Evolutionary conservation across 78 protist genomes (phyloP).

Genomic region (Anaeramoeba flamelloides): DNA sequence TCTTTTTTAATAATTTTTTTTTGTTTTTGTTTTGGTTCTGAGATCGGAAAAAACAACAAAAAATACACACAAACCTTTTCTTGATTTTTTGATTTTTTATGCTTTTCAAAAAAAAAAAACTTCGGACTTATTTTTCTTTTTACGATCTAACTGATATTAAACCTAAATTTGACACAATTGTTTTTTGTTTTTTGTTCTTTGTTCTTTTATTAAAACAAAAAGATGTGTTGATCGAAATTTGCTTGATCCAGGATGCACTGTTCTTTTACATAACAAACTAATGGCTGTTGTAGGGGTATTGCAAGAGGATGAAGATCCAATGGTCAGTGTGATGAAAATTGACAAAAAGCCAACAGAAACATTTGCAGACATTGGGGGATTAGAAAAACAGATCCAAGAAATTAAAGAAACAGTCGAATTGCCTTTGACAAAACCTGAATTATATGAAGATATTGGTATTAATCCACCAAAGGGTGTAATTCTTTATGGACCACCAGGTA

Average conservation of each 20-base stretch:
- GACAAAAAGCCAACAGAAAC: slow-evolving; percentile 95
- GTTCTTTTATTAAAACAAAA: too few relatives aligned
- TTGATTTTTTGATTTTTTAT: too few relatives aligned
- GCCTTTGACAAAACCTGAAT: slow-evolving; percentile 96
- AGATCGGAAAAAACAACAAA: too few relatives aligned
- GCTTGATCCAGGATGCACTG: slow-evolving; percentile 78
- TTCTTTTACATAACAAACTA: slow-evolving; percentile 73
- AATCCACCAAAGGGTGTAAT: slow-evolving; percentile 98
- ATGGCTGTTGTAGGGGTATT: slow-evolving; percentile 84
- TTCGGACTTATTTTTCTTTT: too few relatives aligned
- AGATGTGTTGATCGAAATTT: slow-evolving; percentile 94
- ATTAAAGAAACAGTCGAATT: slow-evolving; percentile 97
- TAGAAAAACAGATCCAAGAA: slow-evolving; percentile 91
- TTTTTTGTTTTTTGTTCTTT: too few relatives aligned
- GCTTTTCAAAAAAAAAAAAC: too few relatives aligned
- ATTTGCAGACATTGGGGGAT: slow-evolving; percentile 97
- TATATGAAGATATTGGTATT: slow-evolving; percentile 96
- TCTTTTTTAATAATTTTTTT: too few relatives aligned
- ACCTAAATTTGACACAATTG: too few relatives aligned
- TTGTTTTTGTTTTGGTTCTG: too few relatives aligned
- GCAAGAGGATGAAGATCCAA: slow-evolving; percentile 85
- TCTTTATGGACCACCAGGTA: slow-evolving; percentile 96
- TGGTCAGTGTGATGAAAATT: slow-evolving; percentile 95
- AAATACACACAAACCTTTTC: too few relatives aligned
- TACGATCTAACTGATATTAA: too few relatives aligned